Evolutionary conservation across 257 asterid species (phyloP).

Genomic region (Solanum ahanhuiri): DNA sequence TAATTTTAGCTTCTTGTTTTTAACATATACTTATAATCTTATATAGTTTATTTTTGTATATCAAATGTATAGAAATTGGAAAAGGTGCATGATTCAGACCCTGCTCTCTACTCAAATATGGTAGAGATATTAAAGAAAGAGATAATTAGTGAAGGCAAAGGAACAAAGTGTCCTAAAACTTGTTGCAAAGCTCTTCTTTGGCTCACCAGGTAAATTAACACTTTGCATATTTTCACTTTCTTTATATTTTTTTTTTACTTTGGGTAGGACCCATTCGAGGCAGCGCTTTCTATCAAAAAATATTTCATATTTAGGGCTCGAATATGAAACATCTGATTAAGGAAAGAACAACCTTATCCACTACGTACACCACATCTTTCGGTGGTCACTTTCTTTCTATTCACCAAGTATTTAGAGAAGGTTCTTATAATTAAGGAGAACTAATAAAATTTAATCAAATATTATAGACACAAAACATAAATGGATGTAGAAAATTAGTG

Average conservation of each 20-base stretch:
- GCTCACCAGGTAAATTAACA: conserved; percentile 56
- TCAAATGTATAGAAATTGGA: conserved; percentile 53
- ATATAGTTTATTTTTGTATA: background rate
- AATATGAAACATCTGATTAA: background rate
- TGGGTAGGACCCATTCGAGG: background rate
- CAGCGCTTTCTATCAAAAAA: background rate
- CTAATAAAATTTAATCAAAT: no score
- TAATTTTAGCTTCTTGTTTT: background rate
- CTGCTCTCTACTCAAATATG: conserved; percentile 50
- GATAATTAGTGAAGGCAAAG: conserved; percentile 32
- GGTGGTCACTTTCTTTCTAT: background rate
- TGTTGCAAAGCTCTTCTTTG: conserved; percentile 78
- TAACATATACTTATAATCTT: background rate
- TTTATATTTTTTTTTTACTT: no score
- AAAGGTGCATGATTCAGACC: conserved; percentile 54
- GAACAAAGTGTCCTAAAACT: conserved; percentile 42
- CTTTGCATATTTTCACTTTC: background rate
- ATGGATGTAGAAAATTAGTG: background rate
- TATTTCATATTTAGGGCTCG: background rate
- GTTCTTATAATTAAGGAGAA: background rate
- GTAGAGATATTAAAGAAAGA: conserved; percentile 74
- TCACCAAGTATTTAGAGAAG: background rate
- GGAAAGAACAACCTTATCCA: background rate
- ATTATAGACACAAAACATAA: no score
- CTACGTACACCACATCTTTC: background rate